These are phyloP conservation scores for Cryptococcus sp. DNA, from an alignment of 1,284 basidiomycete species.

Conservation along the genomic window DNA sequence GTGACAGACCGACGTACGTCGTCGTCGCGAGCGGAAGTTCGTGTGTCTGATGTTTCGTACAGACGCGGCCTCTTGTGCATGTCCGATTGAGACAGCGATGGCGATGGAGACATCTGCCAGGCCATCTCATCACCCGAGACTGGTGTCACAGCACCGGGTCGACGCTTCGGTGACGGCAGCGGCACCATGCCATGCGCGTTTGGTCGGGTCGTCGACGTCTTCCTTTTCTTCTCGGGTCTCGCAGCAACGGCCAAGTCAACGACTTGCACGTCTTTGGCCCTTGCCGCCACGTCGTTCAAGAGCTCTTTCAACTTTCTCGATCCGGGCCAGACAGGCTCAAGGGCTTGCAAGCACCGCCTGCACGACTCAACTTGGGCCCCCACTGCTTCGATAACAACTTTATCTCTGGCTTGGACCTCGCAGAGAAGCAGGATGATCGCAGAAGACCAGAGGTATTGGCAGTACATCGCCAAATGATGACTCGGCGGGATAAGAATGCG, in stretches of 20 bases:
- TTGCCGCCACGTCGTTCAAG: slow-evolving; percentile 46
- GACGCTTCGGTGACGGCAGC: slow-evolving; percentile 2
- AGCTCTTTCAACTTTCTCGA: slow-evolving; percentile 73
- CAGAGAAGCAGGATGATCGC: slow-evolving; percentile 83
- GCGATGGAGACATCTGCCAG: neutral
- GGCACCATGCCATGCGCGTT: neutral
- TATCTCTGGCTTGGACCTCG: slow-evolving; percentile 76
- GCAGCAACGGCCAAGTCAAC: slow-evolving; percentile 6
- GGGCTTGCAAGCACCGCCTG: slow-evolving; percentile 68
- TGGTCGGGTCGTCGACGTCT: slow-evolving; percentile 11
- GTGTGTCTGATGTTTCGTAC: slow-evolving; percentile 36
- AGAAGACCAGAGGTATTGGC: slow-evolving; percentile 86
- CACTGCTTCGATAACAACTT: slow-evolving; percentile 66
- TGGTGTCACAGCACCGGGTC: neutral
- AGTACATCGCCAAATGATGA: slow-evolving; percentile 86
- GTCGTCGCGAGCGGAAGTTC: slow-evolving; percentile 20
- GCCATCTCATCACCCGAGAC: neutral
- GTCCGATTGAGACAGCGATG: neutral
- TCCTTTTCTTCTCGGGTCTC: slow-evolving; percentile 30
- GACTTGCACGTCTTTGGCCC: slow-evolving; percentile 44
- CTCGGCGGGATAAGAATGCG: slow-evolving; percentile 80
- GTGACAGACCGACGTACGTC: neutral
- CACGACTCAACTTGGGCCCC: slow-evolving; percentile 79
- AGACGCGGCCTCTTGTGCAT: slow-evolving; percentile 12
- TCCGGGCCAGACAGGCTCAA: slow-evolving; percentile 87